A percentile compares a stretch with the other conserved stretches of the same genome.
These are phyloP conservation scores for Sanguinoderma infundibulare DNA, from an alignment of 1,284 basidiomycete species.

Conservation along the genomic window DNA sequence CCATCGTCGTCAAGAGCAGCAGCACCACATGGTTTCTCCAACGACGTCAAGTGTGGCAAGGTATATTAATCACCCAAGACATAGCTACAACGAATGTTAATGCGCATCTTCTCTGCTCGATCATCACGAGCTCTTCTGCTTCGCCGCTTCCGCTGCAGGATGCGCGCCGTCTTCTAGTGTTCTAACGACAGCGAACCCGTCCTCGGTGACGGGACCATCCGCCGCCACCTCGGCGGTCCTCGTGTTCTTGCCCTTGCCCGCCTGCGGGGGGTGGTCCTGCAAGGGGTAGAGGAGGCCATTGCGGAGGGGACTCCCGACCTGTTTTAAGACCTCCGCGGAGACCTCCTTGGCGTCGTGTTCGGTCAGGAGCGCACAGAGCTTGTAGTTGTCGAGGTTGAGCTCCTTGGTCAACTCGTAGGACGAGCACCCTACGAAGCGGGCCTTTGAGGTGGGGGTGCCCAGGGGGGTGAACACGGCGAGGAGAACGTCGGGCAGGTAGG, in stretches of 20 bases:
- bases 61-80: background rate
- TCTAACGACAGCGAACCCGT: slow-evolving; percentile 1
- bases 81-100: background rate
- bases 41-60: background rate
- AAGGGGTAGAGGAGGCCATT: slow-evolving; percentile 91
- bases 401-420: slow-evolving; percentile 91
- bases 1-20: no score
- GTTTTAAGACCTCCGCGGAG: slow-evolving; percentile 98
- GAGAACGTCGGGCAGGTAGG: slow-evolving; percentile 89
- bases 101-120: background rate
- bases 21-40: no score
- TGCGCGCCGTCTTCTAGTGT: slow-evolving; percentile 15
- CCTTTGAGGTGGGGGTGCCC: slow-evolving; percentile 87
- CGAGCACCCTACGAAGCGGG: slow-evolving; percentile 89
- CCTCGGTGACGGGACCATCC: slow-evolving; percentile 12
- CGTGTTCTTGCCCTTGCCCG: slow-evolving; percentile 70
- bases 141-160: slow-evolving; percentile 21
- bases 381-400: slow-evolving; percentile 96
- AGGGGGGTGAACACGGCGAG: slow-evolving; percentile 86
- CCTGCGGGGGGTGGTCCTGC: slow-evolving; percentile 71
- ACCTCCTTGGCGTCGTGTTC: slow-evolving; percentile 99
- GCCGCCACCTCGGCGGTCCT: slow-evolving; percentile 29
- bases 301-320: slow-evolving; percentile 90
- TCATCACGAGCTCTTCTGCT: slow-evolving; percentile 15
- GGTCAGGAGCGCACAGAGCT: slow-evolving; percentile 86